Conservation (phyloP, 2,329 filamentous ascomycete species). For the Fusarium sp. region DNA sequence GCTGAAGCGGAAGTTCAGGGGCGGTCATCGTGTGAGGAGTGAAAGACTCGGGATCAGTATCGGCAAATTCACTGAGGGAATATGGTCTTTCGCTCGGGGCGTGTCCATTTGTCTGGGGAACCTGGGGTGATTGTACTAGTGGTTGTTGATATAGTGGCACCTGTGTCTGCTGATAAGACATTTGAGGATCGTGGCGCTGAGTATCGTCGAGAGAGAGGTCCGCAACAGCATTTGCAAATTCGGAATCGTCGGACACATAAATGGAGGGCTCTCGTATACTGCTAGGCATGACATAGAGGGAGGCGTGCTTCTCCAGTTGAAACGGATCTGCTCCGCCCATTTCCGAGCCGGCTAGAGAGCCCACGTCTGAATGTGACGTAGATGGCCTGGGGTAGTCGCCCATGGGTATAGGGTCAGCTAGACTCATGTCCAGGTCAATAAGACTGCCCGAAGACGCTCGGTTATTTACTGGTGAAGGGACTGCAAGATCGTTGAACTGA, state of each 20-base stretch:
- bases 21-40: conserved; percentile 53
- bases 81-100: conserved; percentile 52
- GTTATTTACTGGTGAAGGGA: conserved; percentile 56
- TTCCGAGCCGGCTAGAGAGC: conserved; percentile 70
- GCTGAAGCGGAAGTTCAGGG: conserved; percentile 43
- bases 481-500: conserved; percentile 60
- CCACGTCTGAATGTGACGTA: conserved; percentile 72
- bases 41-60: conserved; percentile 58
- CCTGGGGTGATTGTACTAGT: conserved; percentile 12
- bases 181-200: conserved; percentile 37
- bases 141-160: conserved; percentile 34
- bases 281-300: conserved; percentile 63
- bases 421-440: conserved; percentile 70
- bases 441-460: conserved; percentile 63
- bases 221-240: conserved; percentile 60
- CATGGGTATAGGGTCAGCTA: conserved; percentile 64
- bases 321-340: conserved; percentile 71
- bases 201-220: conserved; percentile 51
- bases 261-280: conserved; percentile 70
- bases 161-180: conserved; percentile 42
- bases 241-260: conserved; percentile 73
- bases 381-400: conserved; percentile 68
- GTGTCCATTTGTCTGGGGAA: conserved; percentile 35
- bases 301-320: conserved; percentile 74
- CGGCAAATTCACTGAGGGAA: conserved; percentile 59